Percentiles rank a stretch among this genome's conserved stretches.
phyloP scores from a whole-genome alignment of 1,284 basidiomycete species.

The Rhodotorula sp. region DNA sequence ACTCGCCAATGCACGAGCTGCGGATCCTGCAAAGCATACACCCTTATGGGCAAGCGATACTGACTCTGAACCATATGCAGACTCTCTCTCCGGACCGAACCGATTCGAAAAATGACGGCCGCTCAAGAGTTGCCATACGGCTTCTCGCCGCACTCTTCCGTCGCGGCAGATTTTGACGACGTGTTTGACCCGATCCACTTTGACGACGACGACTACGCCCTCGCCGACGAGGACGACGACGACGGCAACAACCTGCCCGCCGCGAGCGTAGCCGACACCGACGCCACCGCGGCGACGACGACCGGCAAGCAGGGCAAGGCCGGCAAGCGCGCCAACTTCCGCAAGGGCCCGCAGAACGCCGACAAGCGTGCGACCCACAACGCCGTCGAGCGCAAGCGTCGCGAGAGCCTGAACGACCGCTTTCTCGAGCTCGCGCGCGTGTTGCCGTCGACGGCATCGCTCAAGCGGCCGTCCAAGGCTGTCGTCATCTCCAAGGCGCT shows the following conservation, averaged over 20 bases:
- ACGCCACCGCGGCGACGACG: not conserved
- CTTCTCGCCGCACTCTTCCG: constrained; percentile 24
- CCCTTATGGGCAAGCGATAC: not conserved
- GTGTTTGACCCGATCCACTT: constrained; percentile 19
- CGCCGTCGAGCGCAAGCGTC: constrained; percentile 83
- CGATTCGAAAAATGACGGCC: constrained; percentile 17
- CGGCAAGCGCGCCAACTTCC: constrained; percentile 22
- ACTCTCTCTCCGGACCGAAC: not conserved
- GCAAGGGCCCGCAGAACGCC: constrained; percentile 55
- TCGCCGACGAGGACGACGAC: constrained; percentile 18
- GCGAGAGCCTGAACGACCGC: constrained; percentile 84
- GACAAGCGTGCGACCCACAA: constrained; percentile 92
- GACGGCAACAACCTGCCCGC: not conserved
- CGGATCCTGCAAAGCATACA: not conserved
- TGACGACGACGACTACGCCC: constrained; percentile 23
- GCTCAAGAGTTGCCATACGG: constrained; percentile 27
- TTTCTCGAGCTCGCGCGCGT: constrained; percentile 85
- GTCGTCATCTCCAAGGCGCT: constrained; percentile 79
- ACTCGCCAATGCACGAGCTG: too few species aligned
- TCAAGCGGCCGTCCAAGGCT: constrained; percentile 87
- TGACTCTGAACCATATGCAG: not conserved
- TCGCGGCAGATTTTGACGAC: constrained; percentile 28
- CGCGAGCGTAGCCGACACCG: not conserved
- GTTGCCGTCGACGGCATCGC: constrained; percentile 80
- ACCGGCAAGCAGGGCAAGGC: constrained; percentile 1